Conservation (phyloP, 139 green algal genomes). For the Volvox africanus region DNA sequence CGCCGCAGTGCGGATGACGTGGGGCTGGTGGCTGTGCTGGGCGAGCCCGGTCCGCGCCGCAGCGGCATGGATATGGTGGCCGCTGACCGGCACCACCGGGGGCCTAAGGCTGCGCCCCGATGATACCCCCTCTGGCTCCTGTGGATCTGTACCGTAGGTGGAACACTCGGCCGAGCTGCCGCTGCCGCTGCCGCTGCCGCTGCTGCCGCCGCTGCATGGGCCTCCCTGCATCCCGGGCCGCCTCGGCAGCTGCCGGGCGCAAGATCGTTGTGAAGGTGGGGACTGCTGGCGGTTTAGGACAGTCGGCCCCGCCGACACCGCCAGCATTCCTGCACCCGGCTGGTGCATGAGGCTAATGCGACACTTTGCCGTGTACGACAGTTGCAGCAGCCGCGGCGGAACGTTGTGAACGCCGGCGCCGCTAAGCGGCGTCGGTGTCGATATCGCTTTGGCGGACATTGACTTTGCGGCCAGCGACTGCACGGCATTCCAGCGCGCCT, state of each 20-base stretch:
- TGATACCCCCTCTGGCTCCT: too few species aligned
- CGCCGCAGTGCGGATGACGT: not conserved
- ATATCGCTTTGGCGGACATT: not conserved
- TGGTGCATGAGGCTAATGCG: constrained; percentile 40
- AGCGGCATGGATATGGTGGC: too few species aligned
- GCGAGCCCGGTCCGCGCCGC: too few species aligned
- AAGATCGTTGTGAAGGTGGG: too few species aligned
- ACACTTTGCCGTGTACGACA: constrained; percentile 7
- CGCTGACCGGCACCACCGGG: too few species aligned
- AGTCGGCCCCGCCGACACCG: too few species aligned
- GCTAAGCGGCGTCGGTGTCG: not conserved
- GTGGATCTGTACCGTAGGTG: too few species aligned
- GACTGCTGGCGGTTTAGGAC: too few species aligned
- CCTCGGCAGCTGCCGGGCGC: too few species aligned
- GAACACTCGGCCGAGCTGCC: not conserved
- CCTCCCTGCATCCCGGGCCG: not conserved
- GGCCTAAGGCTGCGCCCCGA: too few species aligned
- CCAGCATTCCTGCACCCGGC: not conserved
- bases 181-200: not conserved
- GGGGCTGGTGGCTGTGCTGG: not conserved
- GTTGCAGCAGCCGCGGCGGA: not conserved
- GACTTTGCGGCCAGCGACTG: not conserved
- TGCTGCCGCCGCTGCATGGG: not conserved
- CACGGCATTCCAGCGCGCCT: not conserved
- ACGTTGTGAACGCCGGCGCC: not conserved